A percentile compares a stretch with the other conserved stretches of the same genome.
Conservation (phyloP, 805 yeast species). For the Candida wancherniae region DNA sequence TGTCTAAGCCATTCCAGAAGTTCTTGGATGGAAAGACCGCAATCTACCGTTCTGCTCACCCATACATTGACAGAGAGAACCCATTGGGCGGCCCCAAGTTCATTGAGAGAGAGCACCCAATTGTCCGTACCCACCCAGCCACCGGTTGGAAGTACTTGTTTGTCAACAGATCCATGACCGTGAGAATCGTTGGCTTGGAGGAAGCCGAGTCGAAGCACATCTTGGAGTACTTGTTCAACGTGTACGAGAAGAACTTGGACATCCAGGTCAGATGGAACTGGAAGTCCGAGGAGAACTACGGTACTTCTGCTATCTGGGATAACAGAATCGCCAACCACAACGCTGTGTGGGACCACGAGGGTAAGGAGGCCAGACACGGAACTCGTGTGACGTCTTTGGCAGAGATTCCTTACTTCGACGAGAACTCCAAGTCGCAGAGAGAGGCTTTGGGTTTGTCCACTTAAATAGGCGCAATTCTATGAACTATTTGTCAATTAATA, state of each 20-base stretch:
- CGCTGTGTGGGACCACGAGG: slow-evolving; percentile 51
- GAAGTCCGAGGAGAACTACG: slow-evolving; percentile 28
- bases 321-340: slow-evolving; percentile 52
- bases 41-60: slow-evolving; percentile 37
- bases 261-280: slow-evolving; percentile 34
- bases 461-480: too few relatives aligned
- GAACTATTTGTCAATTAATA: too few relatives aligned
- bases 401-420: slow-evolving; percentile 49
- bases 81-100: slow-evolving; percentile 28
- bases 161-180: slow-evolving; percentile 28
- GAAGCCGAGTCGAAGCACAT: slow-evolving; percentile 21
- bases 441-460: slow-evolving; percentile 41
- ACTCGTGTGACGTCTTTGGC: slow-evolving; percentile 46
- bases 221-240: slow-evolving; percentile 15
- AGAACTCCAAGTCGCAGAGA: slow-evolving; percentile 48
- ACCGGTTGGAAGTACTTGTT: slow-evolving; percentile 31
- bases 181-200: slow-evolving; percentile 27
- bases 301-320: slow-evolving; percentile 57
- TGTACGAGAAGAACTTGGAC: slow-evolving; percentile 38
- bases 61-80: slow-evolving; percentile 31
- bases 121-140: slow-evolving; percentile 30
- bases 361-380: slow-evolving; percentile 33
- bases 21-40: slow-evolving; percentile 53
- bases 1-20: slow-evolving; percentile 46
- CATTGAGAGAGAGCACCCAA: slow-evolving; percentile 28